Base-by-base conservation (phyloP, 306 rosid genomes). In the barrel medic (Medicago truncatula) region DNA sequence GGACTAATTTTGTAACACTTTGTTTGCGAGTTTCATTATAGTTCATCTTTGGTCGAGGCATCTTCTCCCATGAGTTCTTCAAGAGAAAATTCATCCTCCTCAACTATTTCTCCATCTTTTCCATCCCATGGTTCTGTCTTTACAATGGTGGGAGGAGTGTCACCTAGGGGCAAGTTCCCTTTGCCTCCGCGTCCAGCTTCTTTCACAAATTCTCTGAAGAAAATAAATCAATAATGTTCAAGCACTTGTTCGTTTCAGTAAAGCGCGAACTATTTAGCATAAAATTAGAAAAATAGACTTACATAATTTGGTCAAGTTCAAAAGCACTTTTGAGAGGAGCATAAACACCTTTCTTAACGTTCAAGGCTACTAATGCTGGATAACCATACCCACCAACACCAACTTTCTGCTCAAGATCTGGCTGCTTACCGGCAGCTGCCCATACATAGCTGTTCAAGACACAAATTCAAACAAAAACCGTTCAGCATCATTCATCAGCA, bases 341-440 rank as follows among this genome's bases (percentile, higher is more conserved):
- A 74, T 92, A 96, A 73, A 84, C 99, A 47, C 83, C 90, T 79
- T 92, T 96, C 89, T 96, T 96, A 57, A 83, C 60, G 80, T 96
- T 96, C 36, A 96, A 78, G 62, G 99, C 99, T 23, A 96, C 99
- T 69, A 96, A 80, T 59, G 99, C 99, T 4, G 99, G 99, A 84
- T 96, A 96, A 65, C 99, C 99, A 73, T 96, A 96, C 49, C 99
- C 99, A 41, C 99, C 99, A 66, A 96, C 99, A 77, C 99, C 96
- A 4, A 96, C 98, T 65, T 61, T 87, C 72, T 89, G 85, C 63
- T 96, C 99, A 3, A 96, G 97, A 83, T 96, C 96, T 28, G 88
- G 93, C 80, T 96, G 98, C 83, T 89, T 92, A 23, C 96, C 96
- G 0, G 99, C 97, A 20, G 99, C 96, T 59, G 86, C 86, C 99